Evolutionary conservation across 1,284 basidiomycete genomes (phyloP).

Genomic region (Leucoagaricus sp.): DNA sequence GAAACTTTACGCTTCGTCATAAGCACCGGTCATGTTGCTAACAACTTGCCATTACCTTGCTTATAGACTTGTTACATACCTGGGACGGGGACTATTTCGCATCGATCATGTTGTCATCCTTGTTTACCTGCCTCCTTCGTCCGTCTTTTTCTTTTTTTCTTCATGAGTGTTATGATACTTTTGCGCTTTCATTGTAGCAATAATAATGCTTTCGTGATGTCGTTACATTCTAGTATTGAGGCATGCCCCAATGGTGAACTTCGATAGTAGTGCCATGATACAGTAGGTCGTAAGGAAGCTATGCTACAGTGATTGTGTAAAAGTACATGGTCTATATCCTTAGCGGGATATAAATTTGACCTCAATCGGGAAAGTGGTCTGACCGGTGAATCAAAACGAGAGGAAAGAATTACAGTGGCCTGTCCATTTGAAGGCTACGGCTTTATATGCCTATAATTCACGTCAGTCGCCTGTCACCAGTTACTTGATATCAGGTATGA

Average conservation of each 20-base stretch:
- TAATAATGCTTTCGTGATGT: conserved; percentile 17
- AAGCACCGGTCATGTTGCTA: conserved; percentile 29
- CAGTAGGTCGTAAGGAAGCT: conserved; percentile 19
- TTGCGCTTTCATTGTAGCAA: conserved; percentile 20
- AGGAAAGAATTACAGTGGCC: background rate
- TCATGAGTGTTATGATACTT: conserved; percentile 26
- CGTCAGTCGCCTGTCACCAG: background rate
- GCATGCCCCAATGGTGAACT: too few species aligned
- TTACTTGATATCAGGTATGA: background rate
- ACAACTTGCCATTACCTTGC: conserved; percentile 24
- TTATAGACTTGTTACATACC: conserved; percentile 35
- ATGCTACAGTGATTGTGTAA: conserved; percentile 26
- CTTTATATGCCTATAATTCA: conserved; percentile 7
- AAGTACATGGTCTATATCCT: conserved; percentile 14
- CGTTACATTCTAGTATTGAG: background rate
- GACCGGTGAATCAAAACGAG: background rate
- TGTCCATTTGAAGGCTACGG: background rate
- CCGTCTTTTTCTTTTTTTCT: conserved; percentile 24
- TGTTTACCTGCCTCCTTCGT: conserved; percentile 26
- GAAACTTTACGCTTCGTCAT: conserved; percentile 85
- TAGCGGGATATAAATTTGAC: background rate
- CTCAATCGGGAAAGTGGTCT: conserved; percentile 27
- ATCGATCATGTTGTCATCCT: conserved; percentile 19
- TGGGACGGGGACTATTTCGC: conserved; percentile 25
- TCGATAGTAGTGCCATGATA: conserved; percentile 10